Conservation (phyloP, 192 early-diverging fungal species). For the Rhizophagus prolifer region DNA sequence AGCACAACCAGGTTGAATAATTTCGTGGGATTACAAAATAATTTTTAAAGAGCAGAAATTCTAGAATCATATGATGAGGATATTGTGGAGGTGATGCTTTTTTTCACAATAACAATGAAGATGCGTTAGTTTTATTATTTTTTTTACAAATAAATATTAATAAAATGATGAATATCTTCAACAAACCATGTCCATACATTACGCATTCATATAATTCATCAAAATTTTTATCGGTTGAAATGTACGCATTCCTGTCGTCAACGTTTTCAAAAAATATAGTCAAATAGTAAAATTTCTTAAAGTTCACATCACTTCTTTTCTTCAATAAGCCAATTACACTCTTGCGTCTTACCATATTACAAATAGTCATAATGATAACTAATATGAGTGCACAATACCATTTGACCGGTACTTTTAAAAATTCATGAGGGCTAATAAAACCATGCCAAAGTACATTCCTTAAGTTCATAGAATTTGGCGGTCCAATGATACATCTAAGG, state of each 20-base stretch:
- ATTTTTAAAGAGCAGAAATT: constrained; percentile 5
- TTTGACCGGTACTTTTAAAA: constrained; percentile 21
- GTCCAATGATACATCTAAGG: constrained; percentile 26
- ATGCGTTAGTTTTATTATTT: background rate
- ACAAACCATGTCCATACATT: constrained; percentile 23
- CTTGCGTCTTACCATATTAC: constrained; percentile 3
- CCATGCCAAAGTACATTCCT: constrained; percentile 35
- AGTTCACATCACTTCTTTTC: background rate
- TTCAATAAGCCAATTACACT: background rate
- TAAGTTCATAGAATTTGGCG: constrained; percentile 29
- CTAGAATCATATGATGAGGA: background rate
- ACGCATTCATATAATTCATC: constrained; percentile 10
- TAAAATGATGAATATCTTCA: background rate
- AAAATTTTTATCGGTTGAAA: background rate
- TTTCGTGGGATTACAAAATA: constrained; percentile 20
- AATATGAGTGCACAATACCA: constrained; percentile 18
- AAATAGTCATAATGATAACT: constrained; percentile 7
- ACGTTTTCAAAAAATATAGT: background rate
- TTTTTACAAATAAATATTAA: background rate
- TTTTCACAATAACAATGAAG: background rate
- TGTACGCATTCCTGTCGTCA: background rate
- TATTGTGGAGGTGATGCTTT: background rate
- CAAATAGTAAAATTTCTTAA: background rate
- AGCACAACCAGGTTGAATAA: constrained; percentile 8
- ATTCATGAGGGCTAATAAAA: constrained; percentile 27